These are phyloP conservation scores for Filobasidium uniguttulatum DNA, from an alignment of 1,284 basidiomycete species.

Conservation along the genomic window DNA sequence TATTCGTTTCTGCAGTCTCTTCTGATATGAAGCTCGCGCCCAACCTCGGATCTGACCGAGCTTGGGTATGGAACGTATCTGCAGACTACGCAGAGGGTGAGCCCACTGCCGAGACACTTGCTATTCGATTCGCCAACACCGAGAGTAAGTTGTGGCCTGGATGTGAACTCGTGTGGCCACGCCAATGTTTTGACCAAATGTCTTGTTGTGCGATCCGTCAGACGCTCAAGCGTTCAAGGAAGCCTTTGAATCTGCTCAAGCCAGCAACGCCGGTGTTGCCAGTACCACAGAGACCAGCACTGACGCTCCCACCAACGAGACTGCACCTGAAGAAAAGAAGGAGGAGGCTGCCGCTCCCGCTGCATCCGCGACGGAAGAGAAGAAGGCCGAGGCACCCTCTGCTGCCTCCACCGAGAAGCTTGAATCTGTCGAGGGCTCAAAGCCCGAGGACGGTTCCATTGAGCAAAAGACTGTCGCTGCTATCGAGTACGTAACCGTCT, in stretches of 20 bases:
- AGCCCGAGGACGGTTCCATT: slow-evolving; percentile 13
- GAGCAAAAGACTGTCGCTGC: slow-evolving; percentile 10
- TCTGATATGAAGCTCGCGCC: slow-evolving; percentile 88
- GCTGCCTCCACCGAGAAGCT: slow-evolving; percentile 15
- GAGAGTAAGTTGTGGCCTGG: slow-evolving; percentile 67
- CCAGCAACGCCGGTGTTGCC: slow-evolving; percentile 46
- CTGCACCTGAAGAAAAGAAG: slow-evolving; percentile 19
- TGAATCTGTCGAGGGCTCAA: slow-evolving; percentile 14
- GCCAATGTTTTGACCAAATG: slow-evolving; percentile 6
- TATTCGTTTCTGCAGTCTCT: slow-evolving; percentile 46
- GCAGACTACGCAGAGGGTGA: slow-evolving; percentile 89
- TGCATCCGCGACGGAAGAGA: slow-evolving; percentile 20
- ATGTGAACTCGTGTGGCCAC: background rate
- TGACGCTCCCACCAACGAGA: slow-evolving; percentile 19
- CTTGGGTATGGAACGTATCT: slow-evolving; percentile 97
- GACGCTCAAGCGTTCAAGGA: slow-evolving; percentile 78
- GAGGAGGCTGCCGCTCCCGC: slow-evolving; percentile 15
- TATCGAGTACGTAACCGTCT: slow-evolving; percentile 3
- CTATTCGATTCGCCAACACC: slow-evolving; percentile 93
- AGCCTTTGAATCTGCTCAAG: slow-evolving; percentile 72
- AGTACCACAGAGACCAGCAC: slow-evolving; percentile 7
- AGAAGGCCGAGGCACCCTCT: slow-evolving; percentile 17
- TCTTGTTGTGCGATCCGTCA: slow-evolving; percentile 31
- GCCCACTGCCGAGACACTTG: slow-evolving; percentile 82
- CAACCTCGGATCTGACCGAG: slow-evolving; percentile 97